Percentiles rank a stretch among this genome's conserved stretches.
Evolutionary conservation across 1,284 basidiomycete species (phyloP).

Genomic region (Cutaneotrichosporon sp.): DNA sequence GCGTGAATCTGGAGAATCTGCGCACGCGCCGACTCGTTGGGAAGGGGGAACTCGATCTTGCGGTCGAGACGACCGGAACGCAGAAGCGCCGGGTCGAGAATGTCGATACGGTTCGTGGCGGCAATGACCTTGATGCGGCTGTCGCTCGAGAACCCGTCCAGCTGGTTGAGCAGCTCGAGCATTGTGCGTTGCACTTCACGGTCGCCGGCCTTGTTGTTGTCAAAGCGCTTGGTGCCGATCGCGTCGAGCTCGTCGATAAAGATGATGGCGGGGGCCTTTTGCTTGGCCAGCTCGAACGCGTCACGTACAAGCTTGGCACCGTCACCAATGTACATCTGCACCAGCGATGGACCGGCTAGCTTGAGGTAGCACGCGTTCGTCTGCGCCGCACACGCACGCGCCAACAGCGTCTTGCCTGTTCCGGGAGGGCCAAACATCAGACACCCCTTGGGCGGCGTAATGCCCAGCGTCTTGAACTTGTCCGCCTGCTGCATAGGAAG

Average conservation of each 20-base stretch:
- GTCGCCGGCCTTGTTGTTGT: slow-evolving; percentile 95
- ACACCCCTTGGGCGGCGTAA: slow-evolving; percentile 70
- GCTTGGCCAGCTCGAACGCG: slow-evolving; percentile 94
- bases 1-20: slow-evolving; percentile 75
- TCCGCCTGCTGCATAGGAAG: slow-evolving; percentile 75
- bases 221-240: slow-evolving; percentile 97
- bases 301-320: slow-evolving; percentile 96
- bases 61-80: slow-evolving; percentile 69
- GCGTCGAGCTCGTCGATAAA: slow-evolving; percentile 99
- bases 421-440: slow-evolving; percentile 76
- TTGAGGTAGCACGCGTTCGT: slow-evolving; percentile 78
- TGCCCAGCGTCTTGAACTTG: slow-evolving; percentile 74
- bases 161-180: slow-evolving; percentile 92
- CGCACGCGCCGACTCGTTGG: slow-evolving; percentile 67
- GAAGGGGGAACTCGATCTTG: slow-evolving; percentile 76
- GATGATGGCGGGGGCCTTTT: slow-evolving; percentile 95
- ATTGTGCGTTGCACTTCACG: slow-evolving; percentile 98
- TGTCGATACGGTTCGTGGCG: slow-evolving; percentile 97
- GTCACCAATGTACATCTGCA: slow-evolving; percentile 72
- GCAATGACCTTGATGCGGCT: slow-evolving; percentile 99
- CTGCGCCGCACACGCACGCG: slow-evolving; percentile 71
- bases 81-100: slow-evolving; percentile 74
- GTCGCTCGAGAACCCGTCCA: slow-evolving; percentile 80
- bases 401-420: slow-evolving; percentile 71
- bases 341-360: slow-evolving; percentile 62